Percentiles rank a stretch among this genome's conserved stretches.
Conservation (phyloP, 2,329 filamentous ascomycete genomes). For the Tolypocladium paradoxum region DNA sequence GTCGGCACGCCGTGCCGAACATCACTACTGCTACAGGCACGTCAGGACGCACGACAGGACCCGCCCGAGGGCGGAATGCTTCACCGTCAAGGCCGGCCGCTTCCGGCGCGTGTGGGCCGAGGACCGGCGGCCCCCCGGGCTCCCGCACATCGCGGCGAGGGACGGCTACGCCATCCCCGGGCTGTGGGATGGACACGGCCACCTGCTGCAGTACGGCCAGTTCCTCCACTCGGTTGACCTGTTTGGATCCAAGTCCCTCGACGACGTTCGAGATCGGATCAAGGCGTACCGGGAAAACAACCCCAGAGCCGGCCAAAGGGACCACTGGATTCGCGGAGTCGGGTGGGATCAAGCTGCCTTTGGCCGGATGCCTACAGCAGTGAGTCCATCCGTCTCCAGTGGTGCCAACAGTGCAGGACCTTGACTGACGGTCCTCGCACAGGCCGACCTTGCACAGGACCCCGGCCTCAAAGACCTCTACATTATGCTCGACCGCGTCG, state of each 20-base stretch:
- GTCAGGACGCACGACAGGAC: constrained; percentile 25
- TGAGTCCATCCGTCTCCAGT: constrained; percentile 21
- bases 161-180: constrained; percentile 52
- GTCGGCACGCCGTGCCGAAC: constrained; percentile 11
- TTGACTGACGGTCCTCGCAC: neutral
- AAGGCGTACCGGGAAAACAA: constrained; percentile 38
- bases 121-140: constrained; percentile 10
- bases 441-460: constrained; percentile 45
- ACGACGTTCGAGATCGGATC: constrained; percentile 43
- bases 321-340: constrained; percentile 54
- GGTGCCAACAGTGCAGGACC: neutral
- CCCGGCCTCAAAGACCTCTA: constrained; percentile 42
- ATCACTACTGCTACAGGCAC: constrained; percentile 31
- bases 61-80: constrained; percentile 37
- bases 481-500: constrained; percentile 60
- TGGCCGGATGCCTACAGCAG: constrained; percentile 54
- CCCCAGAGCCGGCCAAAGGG: constrained; percentile 37
- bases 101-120: constrained; percentile 39
- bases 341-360: constrained; percentile 62
- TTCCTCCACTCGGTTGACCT: constrained; percentile 56
- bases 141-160: constrained; percentile 8
- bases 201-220: constrained; percentile 55
- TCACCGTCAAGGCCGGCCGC: constrained; percentile 39
- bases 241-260: constrained; percentile 45
- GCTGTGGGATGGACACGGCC: constrained; percentile 61